Evolutionary conservation across 768 basidiomycete species (phyloP).

Genomic region (Psilocybe cyanescens): DNA sequence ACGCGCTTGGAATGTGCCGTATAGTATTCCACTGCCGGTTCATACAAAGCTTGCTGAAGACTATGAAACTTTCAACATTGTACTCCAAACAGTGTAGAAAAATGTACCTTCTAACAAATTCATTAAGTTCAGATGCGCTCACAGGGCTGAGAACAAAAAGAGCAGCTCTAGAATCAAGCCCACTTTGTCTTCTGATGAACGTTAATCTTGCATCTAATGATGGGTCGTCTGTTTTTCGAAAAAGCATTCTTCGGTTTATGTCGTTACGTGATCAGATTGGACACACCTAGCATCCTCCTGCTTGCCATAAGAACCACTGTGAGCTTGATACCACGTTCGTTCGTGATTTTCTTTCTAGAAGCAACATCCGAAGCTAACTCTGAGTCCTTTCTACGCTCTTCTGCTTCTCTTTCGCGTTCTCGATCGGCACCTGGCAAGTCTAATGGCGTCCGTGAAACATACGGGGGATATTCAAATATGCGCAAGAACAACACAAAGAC

Average conservation of each 20-base stretch:
- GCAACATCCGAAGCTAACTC: slow-evolving; percentile 84
- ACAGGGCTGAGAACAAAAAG: slow-evolving; percentile 96
- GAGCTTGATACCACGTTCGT: slow-evolving; percentile 89
- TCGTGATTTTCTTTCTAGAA: slow-evolving; percentile 74
- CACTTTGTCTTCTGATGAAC: slow-evolving; percentile 84
- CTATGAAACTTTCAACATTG: slow-evolving; percentile 36
- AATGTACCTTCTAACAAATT: slow-evolving; percentile 82
- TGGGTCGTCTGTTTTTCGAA: slow-evolving; percentile 70
- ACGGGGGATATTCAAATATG: slow-evolving; percentile 67
- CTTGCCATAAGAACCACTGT: slow-evolving; percentile 95
- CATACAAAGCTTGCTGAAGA: slow-evolving; percentile 87
- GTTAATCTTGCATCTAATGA: slow-evolving; percentile 83
- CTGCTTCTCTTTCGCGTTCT: slow-evolving; percentile 61
- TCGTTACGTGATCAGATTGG: neutral
- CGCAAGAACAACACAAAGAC: slow-evolving; percentile 93
- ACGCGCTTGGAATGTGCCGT: slow-evolving; percentile 92
- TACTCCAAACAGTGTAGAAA: neutral
- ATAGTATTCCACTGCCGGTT: slow-evolving; percentile 92
- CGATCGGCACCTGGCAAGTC: slow-evolving; percentile 56
- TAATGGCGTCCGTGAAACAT: slow-evolving; percentile 53
- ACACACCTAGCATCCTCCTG: slow-evolving; percentile 81
- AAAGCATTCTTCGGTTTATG: neutral
- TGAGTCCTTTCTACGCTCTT: slow-evolving; percentile 73
- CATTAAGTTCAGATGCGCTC: slow-evolving; percentile 78
- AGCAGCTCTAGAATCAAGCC: slow-evolving; percentile 89